These are phyloP conservation scores for Cunninghamia lanceolata DNA, from an alignment of 75 land plant genomes.

Conservation along the genomic window DNA sequence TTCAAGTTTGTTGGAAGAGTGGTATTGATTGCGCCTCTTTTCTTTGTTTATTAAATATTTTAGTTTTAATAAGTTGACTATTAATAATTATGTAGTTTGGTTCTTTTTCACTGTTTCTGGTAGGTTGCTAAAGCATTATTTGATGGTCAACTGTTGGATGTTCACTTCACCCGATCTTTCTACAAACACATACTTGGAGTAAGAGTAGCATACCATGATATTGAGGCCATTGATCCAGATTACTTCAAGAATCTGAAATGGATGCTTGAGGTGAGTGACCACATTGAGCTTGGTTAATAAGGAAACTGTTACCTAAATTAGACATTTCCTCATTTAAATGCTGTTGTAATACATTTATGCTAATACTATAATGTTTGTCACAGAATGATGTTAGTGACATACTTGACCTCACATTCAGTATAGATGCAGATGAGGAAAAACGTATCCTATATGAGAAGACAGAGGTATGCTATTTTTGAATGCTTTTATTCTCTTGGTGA, in stretches of 20 bases:
- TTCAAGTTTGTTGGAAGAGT: conserved; percentile 85
- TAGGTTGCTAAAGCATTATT: conserved; percentile 85
- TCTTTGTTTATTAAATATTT: neutral
- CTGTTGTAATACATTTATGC: neutral
- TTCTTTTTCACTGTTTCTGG: neutral
- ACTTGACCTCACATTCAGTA: conserved; percentile 67
- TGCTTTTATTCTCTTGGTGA: neutral
- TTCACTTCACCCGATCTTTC: conserved; percentile 78
- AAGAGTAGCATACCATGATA: conserved; percentile 83
- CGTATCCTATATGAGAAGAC: conserved; percentile 76
- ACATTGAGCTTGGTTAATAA: neutral
- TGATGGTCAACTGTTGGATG: conserved; percentile 85
- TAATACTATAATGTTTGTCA: neutral
- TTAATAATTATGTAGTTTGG: neutral
- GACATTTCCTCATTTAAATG: neutral
- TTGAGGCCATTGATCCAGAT: conserved; percentile 80
- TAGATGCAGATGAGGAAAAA: conserved; percentile 84
- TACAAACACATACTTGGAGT: conserved; percentile 82
- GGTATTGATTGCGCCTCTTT: conserved; percentile 31
- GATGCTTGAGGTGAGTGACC: conserved; percentile 64
- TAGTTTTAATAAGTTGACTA: neutral
- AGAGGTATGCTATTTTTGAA: conserved; percentile 42
- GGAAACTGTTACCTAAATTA: neutral
- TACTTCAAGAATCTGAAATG: conserved; percentile 78
- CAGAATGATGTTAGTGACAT: conserved; percentile 75